Conservation (phyloP, 352 stramenopile genomes). For the Pilasporangium apinafurcum region DNA sequence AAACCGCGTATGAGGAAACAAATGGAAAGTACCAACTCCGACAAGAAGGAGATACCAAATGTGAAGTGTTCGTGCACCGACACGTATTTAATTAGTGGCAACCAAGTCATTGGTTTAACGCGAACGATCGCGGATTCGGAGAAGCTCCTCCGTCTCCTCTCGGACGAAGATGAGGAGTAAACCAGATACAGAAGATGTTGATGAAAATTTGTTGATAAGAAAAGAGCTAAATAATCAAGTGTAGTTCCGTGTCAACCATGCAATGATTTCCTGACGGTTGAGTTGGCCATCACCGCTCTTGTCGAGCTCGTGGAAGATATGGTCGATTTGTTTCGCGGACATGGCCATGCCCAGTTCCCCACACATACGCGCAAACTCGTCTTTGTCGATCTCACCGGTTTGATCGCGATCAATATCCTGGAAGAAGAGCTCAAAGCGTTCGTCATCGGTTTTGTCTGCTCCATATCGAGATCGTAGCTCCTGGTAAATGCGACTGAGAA, state of each 20-base stretch:
- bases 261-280: slow-evolving; percentile 48
- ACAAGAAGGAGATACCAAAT: slow-evolving; percentile 3
- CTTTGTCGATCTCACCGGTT: slow-evolving; percentile 50
- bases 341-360: slow-evolving; percentile 62
- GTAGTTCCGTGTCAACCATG: slow-evolving; percentile 48
- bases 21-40: not conserved
- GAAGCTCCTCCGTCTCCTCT: slow-evolving; percentile 64
- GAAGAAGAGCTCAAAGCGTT: slow-evolving; percentile 65
- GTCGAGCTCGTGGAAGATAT: slow-evolving; percentile 56
- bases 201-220: slow-evolving; percentile 5
- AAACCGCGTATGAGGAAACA: slow-evolving; percentile 8
- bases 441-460: slow-evolving; percentile 35
- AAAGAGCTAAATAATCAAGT: slow-evolving; percentile 8
- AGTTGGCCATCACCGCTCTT: slow-evolving; percentile 54
- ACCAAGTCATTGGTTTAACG: slow-evolving; percentile 72
- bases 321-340: slow-evolving; percentile 42
- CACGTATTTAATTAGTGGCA: slow-evolving; percentile 66
- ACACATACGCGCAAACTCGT: slow-evolving; percentile 61
- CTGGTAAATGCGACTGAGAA: slow-evolving; percentile 46
- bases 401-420: slow-evolving; percentile 51
- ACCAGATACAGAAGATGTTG: slow-evolving; percentile 2
- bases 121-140: slow-evolving; percentile 75
- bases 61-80: slow-evolving; percentile 71
- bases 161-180: slow-evolving; percentile 28
- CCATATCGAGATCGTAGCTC: slow-evolving; percentile 50